Evolutionary conservation across 225 moss, liverwort and hornwort genomes (phyloP).

Genomic region (Lunularia cruciata): DNA sequence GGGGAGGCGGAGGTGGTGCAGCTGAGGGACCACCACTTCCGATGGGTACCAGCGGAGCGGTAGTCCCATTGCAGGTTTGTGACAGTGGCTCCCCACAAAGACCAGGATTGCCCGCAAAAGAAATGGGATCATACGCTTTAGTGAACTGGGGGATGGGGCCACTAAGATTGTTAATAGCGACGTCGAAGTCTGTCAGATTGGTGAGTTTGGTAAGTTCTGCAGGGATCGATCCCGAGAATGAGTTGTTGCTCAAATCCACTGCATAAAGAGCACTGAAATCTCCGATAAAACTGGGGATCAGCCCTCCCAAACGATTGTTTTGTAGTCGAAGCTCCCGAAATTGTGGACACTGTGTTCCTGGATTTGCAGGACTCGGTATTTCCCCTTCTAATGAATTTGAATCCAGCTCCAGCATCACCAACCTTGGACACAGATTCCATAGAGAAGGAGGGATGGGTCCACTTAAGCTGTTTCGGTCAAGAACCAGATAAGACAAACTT

Average conservation of each 20-base stretch:
- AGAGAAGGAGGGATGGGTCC: conserved; percentile 6
- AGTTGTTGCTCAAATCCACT: conserved; percentile 48
- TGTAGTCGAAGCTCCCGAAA: conserved; percentile 7
- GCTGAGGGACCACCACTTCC: neutral
- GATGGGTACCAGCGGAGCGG: conserved; percentile 22
- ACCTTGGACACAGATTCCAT: conserved; percentile 26
- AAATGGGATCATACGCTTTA: conserved; percentile 41
- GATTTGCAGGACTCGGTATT: conserved; percentile 38
- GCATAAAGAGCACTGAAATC: neutral
- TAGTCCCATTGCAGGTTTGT: conserved; percentile 31
- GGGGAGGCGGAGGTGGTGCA: conserved; percentile 25
- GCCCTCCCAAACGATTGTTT: conserved; percentile 15
- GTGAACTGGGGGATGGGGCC: conserved; percentile 37
- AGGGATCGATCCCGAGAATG: conserved; percentile 43
- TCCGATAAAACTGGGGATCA: conserved; percentile 1
- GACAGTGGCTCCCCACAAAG: conserved; percentile 63
- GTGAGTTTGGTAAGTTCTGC: conserved; percentile 13
- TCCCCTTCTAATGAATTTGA: conserved; percentile 10
- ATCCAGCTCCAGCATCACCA: conserved; percentile 1
- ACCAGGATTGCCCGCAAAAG: conserved; percentile 52
- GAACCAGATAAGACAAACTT: neutral
- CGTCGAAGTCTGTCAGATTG: conserved; percentile 27
- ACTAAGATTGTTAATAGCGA: conserved; percentile 35
- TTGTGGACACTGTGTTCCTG: neutral
- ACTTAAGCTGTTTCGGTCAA: conserved; percentile 9